phyloP scores from a whole-genome alignment of 2,329 filamentous ascomycete genomes.

The Kalmusia sp. region DNA sequence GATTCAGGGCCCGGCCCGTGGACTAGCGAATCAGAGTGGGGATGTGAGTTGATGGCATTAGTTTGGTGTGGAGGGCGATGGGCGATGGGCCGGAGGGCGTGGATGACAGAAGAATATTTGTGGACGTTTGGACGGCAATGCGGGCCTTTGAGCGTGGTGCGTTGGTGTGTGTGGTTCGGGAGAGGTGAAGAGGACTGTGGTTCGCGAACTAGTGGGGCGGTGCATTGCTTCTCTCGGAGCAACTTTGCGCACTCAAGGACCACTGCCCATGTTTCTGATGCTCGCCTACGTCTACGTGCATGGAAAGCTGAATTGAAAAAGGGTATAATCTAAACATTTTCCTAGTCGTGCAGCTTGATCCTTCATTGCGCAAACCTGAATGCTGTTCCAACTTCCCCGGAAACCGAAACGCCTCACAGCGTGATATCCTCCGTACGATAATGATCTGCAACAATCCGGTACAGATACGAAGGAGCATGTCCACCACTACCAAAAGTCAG shows the following conservation, averaged over 20 bases:
- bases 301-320: too few species aligned
- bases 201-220: too few species aligned
- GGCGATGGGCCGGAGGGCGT: background rate
- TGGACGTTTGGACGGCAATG: background rate
- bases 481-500: slow-evolving; percentile 60
- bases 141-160: background rate
- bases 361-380: background rate
- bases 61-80: background rate
- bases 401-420: slow-evolving; percentile 34
- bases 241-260: too few species aligned
- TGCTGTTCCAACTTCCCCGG: background rate
- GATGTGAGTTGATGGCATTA: slow-evolving; percentile 4
- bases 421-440: slow-evolving; percentile 77
- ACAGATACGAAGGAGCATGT: slow-evolving; percentile 75
- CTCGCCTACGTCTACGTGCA: too few species aligned
- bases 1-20: too few species aligned
- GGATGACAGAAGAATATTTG: background rate
- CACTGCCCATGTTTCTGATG: too few species aligned
- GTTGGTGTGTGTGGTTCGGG: background rate
- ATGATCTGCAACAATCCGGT: slow-evolving; percentile 75
- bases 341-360: too few species aligned
- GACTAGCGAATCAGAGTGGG: slow-evolving; percentile 1
- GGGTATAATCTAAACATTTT: too few species aligned
- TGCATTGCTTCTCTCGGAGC: too few species aligned
- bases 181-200: too few species aligned